Evolutionary conservation across 306 rosid genomes (phyloP).

Genomic region (Sindora glabra): DNA sequence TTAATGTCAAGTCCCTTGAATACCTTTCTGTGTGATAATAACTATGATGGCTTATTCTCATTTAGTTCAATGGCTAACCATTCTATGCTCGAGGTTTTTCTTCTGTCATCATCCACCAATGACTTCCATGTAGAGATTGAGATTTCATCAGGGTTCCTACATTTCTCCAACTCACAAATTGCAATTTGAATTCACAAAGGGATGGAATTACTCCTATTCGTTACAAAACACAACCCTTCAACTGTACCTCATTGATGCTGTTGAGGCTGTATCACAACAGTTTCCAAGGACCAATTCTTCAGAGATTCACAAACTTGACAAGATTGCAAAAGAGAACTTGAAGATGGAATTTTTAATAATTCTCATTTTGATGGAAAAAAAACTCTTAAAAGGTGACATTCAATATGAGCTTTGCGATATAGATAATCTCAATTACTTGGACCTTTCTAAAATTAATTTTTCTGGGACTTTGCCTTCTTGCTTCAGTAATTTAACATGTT

Average conservation of each 20-base stretch:
- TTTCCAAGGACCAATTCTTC: too few species aligned
- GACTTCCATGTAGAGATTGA: conserved; percentile 12
- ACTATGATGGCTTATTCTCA: conserved; percentile 13
- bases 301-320: too few species aligned
- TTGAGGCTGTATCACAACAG: too few species aligned
- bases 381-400: conserved; percentile 11
- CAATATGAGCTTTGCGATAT: conserved; percentile 16
- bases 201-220: neutral
- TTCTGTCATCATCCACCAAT: neutral
- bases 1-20: neutral
- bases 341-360: too few species aligned
- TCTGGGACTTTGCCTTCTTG: too few species aligned
- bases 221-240: too few species aligned
- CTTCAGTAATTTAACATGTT: neutral
- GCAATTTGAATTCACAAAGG: conserved; percentile 6
- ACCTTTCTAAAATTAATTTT: conserved; percentile 14
- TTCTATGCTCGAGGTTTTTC: conserved; percentile 8
- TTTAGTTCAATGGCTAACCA: conserved; percentile 16
- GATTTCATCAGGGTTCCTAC: conserved; percentile 3
- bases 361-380: too few species aligned
- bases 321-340: too few species aligned
- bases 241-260: too few species aligned
- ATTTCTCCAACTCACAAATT: conserved; percentile 4
- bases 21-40: conserved; percentile 3
- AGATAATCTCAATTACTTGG: accelerated